Conservation (phyloP, 805 yeast species). For the Pichia rugopelliculosa region DNA sequence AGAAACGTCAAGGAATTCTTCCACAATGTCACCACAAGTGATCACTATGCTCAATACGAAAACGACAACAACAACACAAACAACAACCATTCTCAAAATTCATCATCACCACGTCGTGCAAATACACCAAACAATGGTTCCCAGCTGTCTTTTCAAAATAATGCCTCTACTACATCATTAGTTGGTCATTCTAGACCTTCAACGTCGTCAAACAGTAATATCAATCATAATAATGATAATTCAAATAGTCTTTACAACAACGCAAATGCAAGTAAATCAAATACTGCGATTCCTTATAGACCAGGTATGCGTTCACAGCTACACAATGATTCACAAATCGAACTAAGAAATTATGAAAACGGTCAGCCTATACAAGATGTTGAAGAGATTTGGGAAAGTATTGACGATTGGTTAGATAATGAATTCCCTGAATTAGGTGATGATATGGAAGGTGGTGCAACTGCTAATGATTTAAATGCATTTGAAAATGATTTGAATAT, state of each 20-base stretch:
- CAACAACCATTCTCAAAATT: neutral
- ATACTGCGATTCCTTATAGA: constrained; percentile 29
- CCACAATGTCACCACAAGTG: constrained; percentile 49
- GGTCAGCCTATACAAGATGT: constrained; percentile 60
- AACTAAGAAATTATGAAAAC: constrained; percentile 32
- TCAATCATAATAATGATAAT: constrained; percentile 9
- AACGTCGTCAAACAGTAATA: constrained; percentile 19
- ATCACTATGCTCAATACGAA: constrained; percentile 52
- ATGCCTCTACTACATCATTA: constrained; percentile 22
- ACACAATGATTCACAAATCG: constrained; percentile 49
- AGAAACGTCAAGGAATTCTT: constrained; percentile 30
- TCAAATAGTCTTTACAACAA: neutral
- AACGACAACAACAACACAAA: constrained; percentile 25
- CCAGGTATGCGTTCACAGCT: constrained; percentile 33
- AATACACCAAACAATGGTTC: constrained; percentile 20
- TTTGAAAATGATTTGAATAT: constrained; percentile 77
- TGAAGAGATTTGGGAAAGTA: constrained; percentile 79
- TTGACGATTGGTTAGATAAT: constrained; percentile 73
- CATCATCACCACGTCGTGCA: constrained; percentile 24
- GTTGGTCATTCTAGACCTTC: constrained; percentile 36
- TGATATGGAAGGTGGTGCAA: constrained; percentile 71
- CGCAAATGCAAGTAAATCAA: neutral
- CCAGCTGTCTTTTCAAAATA: constrained; percentile 23
- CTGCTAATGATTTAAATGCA: constrained; percentile 69
- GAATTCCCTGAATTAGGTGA: constrained; percentile 78